phyloP scores from a whole-genome alignment of 371 early-diverging fungal species.

The Mortierella sp. region DNA sequence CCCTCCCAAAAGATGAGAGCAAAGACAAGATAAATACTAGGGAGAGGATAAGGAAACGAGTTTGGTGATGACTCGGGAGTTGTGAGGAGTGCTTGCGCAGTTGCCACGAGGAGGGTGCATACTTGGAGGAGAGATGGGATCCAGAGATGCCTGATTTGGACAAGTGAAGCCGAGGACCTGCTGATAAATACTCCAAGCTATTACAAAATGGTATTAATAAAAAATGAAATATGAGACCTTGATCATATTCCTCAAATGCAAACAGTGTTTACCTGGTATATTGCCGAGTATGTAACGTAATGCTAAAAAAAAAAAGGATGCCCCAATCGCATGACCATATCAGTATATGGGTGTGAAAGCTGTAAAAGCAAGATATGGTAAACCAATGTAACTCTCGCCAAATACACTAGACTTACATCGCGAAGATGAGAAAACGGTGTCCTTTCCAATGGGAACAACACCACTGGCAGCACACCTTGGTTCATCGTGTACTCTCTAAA shows the following conservation, averaged over 20 bases:
- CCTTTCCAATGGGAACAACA: constrained; percentile 57
- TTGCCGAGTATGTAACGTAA: constrained; percentile 60
- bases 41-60: constrained; percentile 20
- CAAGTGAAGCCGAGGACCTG: constrained; percentile 50
- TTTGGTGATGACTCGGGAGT: constrained; percentile 11
- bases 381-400: too few relatives aligned
- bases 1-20: constrained; percentile 61
- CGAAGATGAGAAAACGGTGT: constrained; percentile 58
- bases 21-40: constrained; percentile 54
- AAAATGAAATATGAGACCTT: not conserved
- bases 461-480: constrained; percentile 61
- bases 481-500: constrained; percentile 64
- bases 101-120: constrained; percentile 43
- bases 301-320: constrained; percentile 32
- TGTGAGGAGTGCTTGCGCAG: constrained; percentile 43
- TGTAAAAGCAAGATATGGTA: not conserved
- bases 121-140: constrained; percentile 54
- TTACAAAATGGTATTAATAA: not conserved
- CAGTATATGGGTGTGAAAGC: not conserved
- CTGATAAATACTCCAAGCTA: constrained; percentile 58
- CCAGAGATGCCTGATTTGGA: constrained; percentile 54
- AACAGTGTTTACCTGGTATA: constrained; percentile 57
- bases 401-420: constrained; percentile 41
- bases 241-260: not conserved
- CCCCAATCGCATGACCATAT: not conserved